These are phyloP conservation scores for Vicia faba DNA, from an alignment of 306 rosid species.

Conservation along the genomic window DNA sequence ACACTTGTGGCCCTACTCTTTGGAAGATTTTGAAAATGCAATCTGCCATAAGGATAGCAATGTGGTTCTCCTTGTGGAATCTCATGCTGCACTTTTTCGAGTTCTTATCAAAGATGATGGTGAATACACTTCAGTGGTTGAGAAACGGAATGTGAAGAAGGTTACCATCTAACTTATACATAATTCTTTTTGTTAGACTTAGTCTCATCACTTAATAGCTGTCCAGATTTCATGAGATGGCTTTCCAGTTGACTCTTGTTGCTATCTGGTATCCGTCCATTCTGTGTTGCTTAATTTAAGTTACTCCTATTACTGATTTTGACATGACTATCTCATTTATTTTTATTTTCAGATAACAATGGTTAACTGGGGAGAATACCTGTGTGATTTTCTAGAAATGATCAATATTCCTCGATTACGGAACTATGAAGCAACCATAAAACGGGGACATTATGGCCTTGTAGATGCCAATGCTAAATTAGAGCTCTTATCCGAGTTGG, in stretches of 20 bases:
- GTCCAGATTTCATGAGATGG: constrained; percentile 1
- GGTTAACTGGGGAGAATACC: constrained; percentile 74
- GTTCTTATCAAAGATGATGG: constrained; percentile 65
- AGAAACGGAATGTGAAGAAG: constrained; percentile 66
- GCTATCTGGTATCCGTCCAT: constrained; percentile 19
- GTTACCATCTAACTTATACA: constrained; percentile 44
- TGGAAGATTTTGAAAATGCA: constrained; percentile 88
- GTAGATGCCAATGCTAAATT: constrained; percentile 67
- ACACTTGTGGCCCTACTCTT: constrained; percentile 73
- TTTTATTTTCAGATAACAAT: constrained; percentile 72
- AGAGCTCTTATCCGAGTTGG: constrained; percentile 63
- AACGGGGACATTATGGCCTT: constrained; percentile 90
- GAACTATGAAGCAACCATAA: constrained; percentile 61
- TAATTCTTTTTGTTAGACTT: constrained; percentile 21
- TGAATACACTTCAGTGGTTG: constrained; percentile 52
- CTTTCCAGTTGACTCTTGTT: constrained; percentile 13
- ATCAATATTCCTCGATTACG: constrained; percentile 59
- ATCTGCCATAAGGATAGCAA: constrained; percentile 78
- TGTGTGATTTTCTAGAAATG: constrained; percentile 83
- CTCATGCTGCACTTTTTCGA: constrained; percentile 81
- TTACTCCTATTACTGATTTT: constrained; percentile 8
- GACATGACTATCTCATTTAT: constrained; percentile 28
- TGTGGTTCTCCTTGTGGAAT: constrained; percentile 79
- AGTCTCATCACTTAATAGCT: constrained; percentile 27
- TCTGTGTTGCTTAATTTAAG: constrained; percentile 1